Evolutionary conservation across 495 filamentous ascomycete genomes (phyloP).

Genomic region (Venustampulla echinocandica): DNA sequence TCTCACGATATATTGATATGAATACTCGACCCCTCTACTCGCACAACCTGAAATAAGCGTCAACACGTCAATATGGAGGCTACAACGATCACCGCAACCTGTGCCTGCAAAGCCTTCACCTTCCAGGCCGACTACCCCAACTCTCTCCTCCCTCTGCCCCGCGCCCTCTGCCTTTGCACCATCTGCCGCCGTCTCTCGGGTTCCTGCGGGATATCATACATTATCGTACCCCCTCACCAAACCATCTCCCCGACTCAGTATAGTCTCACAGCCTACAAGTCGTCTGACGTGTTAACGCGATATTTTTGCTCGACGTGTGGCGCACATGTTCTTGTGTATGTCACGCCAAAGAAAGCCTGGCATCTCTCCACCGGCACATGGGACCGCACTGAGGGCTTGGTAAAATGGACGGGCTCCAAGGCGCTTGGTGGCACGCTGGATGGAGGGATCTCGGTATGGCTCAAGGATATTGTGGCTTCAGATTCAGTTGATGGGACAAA

Average conservation of each 20-base stretch:
- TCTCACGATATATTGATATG: too few species aligned
- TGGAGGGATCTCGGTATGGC: constrained; percentile 33
- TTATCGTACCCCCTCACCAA: constrained; percentile 28
- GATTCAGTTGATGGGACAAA: constrained; percentile 27
- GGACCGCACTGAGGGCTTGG: constrained; percentile 17
- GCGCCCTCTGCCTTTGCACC: constrained; percentile 55
- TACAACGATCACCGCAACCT: constrained; percentile 29
- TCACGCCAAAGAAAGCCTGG: constrained; percentile 18
- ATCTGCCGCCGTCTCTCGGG: constrained; percentile 53
- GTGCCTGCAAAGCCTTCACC: constrained; percentile 32
- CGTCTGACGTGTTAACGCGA: constrained; percentile 37
- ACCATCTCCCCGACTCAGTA: constrained; percentile 23
- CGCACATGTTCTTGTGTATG: constrained; percentile 47
- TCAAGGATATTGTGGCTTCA: constrained; percentile 34
- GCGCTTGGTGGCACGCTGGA: constrained; percentile 27
- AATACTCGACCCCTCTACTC: too few species aligned
- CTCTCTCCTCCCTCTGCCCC: constrained; percentile 27
- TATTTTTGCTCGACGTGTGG: constrained; percentile 65
- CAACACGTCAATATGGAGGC: too few species aligned
- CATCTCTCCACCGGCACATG: constrained; percentile 18
- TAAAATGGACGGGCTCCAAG: constrained; percentile 33
- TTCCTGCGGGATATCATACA: constrained; percentile 46
- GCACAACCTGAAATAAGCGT: too few species aligned
- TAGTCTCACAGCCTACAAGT: constrained; percentile 40
- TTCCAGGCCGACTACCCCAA: constrained; percentile 28